Base-by-base conservation (phyloP, 2,329 filamentous ascomycete genomes). In the Tricladium varicosporioides region DNA sequence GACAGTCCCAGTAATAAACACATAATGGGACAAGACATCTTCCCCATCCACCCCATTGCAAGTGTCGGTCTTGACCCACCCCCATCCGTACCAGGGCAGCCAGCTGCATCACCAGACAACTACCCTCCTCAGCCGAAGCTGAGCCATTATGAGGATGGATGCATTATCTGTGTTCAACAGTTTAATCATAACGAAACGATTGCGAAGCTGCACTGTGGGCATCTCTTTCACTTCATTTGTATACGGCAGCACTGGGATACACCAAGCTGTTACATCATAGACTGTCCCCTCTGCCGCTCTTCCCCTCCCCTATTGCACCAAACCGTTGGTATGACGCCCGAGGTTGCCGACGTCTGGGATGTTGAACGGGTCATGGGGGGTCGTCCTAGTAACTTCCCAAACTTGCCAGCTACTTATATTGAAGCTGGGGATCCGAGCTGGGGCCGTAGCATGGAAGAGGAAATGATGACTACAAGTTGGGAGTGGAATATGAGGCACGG, bases 181-280 rank as follows among this genome's bases (percentile, higher is more conserved):
- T 11, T 40, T 40, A 40, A 5, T 46, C 15, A 46, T 16, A 13
- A 43, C 9, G 31, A 52, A 2, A 36, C 42, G 7, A 42, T 63
- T 14, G 42, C 52, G 2, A 48, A 46, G 9, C 58, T 63, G 11
- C 58, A 62, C 42, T 65, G 63, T 27, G 22, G 55, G 11, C 61
- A 65, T n/a, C 14, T 54, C n/a, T 54, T 56, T 10, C 61, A 63
- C 33, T 56, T 55, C 44, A 9, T 33, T 5, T 63, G 61, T 42
- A 53, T 55, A 19, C 54, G 53, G 4, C 15, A 18, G 4, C 8
- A 44, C 15, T 62, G 51, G 55, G 57, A 61, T 22, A 32, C 57
- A 2, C 42, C 54, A 14, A 54, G 51, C 10, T 33, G 44, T 9
- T 57, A 57, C 19, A 48, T 40, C 5, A 32, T 5, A 1, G 19